Conservation (phyloP, 1,139 yeast genomes). For the Pichia sp. region DNA sequence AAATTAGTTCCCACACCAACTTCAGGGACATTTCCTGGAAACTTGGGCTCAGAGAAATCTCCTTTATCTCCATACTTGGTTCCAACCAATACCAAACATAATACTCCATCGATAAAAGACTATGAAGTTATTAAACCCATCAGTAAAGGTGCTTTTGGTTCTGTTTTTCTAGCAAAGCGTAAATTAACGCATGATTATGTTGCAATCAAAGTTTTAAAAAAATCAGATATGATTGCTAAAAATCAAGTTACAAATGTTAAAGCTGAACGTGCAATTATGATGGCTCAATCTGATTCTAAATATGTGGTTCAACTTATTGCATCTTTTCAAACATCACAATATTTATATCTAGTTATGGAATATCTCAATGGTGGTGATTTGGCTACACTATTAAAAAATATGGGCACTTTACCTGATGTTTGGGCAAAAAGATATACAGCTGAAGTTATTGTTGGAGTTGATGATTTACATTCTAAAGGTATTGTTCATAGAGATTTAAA, state of each 20-base stretch:
- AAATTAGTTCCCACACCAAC: conserved; percentile 4
- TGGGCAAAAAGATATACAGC: conserved; percentile 88
- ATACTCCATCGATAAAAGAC: conserved; percentile 71
- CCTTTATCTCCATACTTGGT: conserved; percentile 79
- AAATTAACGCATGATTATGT: conserved; percentile 88
- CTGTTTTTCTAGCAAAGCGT: conserved; percentile 80
- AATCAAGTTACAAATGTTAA: conserved; percentile 93
- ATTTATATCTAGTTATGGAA: conserved; percentile 90
- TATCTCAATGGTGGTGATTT: conserved; percentile 95
- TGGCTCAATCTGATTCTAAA: conserved; percentile 92
- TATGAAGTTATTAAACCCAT: conserved; percentile 89
- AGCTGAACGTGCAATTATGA: conserved; percentile 94
- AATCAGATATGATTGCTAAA: conserved; percentile 93
- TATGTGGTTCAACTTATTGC: conserved; percentile 86
- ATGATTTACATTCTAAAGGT: conserved; percentile 79
- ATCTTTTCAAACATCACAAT: conserved; percentile 84
- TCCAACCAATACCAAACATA: conserved; percentile 34
- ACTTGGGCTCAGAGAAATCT: conserved; percentile 33
- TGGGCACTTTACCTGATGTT: conserved; percentile 74
- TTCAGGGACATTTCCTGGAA: neutral
- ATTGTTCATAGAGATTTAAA: conserved; percentile 88
- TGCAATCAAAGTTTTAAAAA: conserved; percentile 90
- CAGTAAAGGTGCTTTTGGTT: conserved; percentile 96
- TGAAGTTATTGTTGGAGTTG: conserved; percentile 85
- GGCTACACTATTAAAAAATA: conserved; percentile 72